Conservation (phyloP, 2,329 filamentous ascomycete species). For the Fusarium miscanthi region DNA sequence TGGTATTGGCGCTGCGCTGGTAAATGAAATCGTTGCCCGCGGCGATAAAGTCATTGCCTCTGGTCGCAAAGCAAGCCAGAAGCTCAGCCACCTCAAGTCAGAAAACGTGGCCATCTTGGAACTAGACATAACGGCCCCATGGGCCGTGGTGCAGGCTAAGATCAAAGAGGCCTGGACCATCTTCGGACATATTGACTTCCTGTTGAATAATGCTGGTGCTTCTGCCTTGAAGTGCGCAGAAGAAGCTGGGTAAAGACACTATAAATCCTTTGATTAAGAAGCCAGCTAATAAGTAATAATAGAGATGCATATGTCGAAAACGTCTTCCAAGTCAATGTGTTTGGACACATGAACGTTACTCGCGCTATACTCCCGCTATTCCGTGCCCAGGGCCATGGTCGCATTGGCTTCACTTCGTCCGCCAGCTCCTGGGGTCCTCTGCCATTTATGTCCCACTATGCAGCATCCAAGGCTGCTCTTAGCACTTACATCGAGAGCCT, state of each 20-base stretch:
- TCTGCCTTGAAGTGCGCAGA: neutral
- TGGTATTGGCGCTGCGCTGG: neutral
- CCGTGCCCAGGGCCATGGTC: neutral
- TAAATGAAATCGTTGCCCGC: neutral
- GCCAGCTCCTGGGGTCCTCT: neutral
- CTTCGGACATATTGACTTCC: neutral
- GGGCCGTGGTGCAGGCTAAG: neutral
- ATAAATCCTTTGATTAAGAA: rapidly evolving
- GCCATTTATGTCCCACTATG: neutral
- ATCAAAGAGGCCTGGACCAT: neutral
- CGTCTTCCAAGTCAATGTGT: neutral
- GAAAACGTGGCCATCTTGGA: neutral
- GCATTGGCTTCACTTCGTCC: neutral
- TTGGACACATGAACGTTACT: neutral
- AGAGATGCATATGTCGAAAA: neutral
- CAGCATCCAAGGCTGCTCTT: neutral
- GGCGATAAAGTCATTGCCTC: neutral
- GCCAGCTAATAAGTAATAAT: neutral
- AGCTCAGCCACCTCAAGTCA: neutral
- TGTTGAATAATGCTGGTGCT: neutral
- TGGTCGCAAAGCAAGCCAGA: neutral
- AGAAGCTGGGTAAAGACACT: neutral
- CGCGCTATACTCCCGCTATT: neutral
- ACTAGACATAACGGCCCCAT: neutral
- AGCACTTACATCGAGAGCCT: neutral